Percentiles rank a stretch among this genome's conserved stretches.
Conservation (phyloP, 495 filamentous ascomycete species). For the Hyphodiscus hymeniophilus region DNA sequence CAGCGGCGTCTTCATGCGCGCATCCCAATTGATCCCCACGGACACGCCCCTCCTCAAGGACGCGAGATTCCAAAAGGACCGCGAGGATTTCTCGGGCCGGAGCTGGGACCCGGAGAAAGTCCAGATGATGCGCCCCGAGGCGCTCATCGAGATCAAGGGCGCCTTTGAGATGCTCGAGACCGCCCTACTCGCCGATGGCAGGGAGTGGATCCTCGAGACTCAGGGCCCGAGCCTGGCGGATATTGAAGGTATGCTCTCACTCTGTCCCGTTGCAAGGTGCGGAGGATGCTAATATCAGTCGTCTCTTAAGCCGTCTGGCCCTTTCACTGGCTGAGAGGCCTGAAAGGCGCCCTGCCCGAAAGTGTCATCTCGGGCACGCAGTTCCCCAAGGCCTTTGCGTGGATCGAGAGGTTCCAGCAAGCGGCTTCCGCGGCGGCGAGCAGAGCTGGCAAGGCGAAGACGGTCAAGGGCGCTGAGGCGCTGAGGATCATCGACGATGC, state of each 20-base stretch:
- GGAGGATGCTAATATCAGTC: slow-evolving; percentile 8
- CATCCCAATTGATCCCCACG: slow-evolving; percentile 37
- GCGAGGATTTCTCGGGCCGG: slow-evolving; percentile 32
- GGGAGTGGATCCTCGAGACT: slow-evolving; percentile 44
- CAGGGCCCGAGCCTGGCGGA: slow-evolving; percentile 43
- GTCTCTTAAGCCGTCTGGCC: slow-evolving; percentile 47
- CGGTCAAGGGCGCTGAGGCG: slow-evolving; percentile 41
- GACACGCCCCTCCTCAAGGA: slow-evolving; percentile 40
- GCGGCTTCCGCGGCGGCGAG: slow-evolving; percentile 22
- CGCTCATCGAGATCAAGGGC: slow-evolving; percentile 32
- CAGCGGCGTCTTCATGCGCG: slow-evolving; percentile 38
- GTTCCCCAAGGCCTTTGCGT: slow-evolving; percentile 47
- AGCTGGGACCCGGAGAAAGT: slow-evolving; percentile 27
- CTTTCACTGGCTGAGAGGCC: slow-evolving; percentile 46
- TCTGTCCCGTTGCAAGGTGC: neutral
- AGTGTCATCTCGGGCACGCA: slow-evolving; percentile 27
- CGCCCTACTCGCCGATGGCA: slow-evolving; percentile 45
- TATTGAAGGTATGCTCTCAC: slow-evolving; percentile 37
- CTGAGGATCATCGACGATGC: slow-evolving; percentile 28
- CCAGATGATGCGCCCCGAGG: slow-evolving; percentile 33
- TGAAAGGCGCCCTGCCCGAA: slow-evolving; percentile 38
- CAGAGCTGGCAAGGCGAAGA: slow-evolving; percentile 22
- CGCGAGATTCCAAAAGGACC: slow-evolving; percentile 42
- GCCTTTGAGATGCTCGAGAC: slow-evolving; percentile 43
- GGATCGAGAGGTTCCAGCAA: slow-evolving; percentile 43